Percentiles rank a stretch among this genome's conserved stretches.
phyloP scores from a whole-genome alignment of 805 yeast genomes.

The Suhomyces faveliae region DNA sequence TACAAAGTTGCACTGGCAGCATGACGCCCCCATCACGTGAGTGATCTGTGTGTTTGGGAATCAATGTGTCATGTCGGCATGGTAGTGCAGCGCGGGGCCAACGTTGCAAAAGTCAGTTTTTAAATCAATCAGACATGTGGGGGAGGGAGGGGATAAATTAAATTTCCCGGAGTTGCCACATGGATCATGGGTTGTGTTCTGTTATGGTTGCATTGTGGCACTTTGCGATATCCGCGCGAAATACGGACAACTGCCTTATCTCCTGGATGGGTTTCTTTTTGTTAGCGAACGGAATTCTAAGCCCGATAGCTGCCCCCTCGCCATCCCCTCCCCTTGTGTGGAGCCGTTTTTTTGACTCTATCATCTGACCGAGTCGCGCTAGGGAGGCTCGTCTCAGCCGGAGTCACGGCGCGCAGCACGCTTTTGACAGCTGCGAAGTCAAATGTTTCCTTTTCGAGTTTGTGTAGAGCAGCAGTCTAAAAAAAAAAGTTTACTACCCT shows the following conservation, averaged over 20 bases:
- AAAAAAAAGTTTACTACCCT: not conserved
- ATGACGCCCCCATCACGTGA: not conserved
- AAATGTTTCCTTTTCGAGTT: conserved; percentile 1
- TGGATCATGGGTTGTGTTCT: too few species aligned
- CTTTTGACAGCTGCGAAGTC: conserved; percentile 4
- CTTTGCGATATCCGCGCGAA: too few species aligned
- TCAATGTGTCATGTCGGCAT: not conserved
- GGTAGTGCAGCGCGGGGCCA: not conserved
- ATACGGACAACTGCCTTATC: not conserved
- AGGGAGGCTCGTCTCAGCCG: not conserved
- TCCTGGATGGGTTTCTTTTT: not conserved
- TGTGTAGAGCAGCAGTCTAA: conserved; percentile 1
- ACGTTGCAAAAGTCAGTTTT: not conserved
- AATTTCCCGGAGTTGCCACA: not conserved
- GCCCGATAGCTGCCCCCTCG: too few species aligned
- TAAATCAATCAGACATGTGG: not conserved
- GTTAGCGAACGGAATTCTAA: not conserved
- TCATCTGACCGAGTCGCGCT: not conserved
- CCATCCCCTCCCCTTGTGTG: not conserved
- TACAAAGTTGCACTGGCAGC: not conserved
- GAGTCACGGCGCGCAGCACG: not conserved
- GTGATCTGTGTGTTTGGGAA: not conserved
- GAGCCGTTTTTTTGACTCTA: not conserved
- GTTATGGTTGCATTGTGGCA: not conserved
- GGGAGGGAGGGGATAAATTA: not conserved